Percentiles rank a stretch among this genome's conserved stretches.
These are phyloP conservation scores for Cucumis sativus DNA, from an alignment of 306 rosid genomes.

Conservation along the genomic window DNA sequence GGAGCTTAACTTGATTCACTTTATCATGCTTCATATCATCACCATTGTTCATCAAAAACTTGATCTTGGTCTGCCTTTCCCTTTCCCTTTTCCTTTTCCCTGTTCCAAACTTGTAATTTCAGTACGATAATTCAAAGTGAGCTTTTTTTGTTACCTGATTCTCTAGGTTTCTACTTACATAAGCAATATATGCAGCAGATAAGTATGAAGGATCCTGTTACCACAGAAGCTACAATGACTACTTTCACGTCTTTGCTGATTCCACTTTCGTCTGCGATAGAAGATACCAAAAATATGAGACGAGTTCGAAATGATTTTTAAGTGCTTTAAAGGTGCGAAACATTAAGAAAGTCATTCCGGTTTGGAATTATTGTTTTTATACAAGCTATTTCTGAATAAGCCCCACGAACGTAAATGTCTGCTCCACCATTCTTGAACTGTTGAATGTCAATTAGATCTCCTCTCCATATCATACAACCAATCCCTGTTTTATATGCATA, in stretches of 20 bases:
- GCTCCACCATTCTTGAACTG: neutral
- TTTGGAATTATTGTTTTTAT: neutral
- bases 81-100: neutral
- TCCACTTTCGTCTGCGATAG: neutral
- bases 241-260: neutral
- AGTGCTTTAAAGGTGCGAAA: too few relatives aligned
- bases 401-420: constrained; percentile 8
- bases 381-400: constrained; percentile 3
- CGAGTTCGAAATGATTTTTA: too few relatives aligned
- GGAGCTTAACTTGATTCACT: neutral
- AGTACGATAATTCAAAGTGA: neutral
- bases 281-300: neutral
- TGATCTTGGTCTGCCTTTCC: neutral
- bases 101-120: neutral
- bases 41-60: neutral
- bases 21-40: neutral
- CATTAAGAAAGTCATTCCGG: too few relatives aligned
- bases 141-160: neutral
- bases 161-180: neutral
- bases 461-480: constrained; percentile 41
- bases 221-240: neutral
- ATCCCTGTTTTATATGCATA: constrained; percentile 25
- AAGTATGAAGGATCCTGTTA: constrained; percentile 5
- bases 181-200: constrained; percentile 2
- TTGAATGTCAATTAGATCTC: constrained; percentile 20